Conservation (phyloP, 1,284 basidiomycete genomes). For the Trichosporon sp. region DNA sequence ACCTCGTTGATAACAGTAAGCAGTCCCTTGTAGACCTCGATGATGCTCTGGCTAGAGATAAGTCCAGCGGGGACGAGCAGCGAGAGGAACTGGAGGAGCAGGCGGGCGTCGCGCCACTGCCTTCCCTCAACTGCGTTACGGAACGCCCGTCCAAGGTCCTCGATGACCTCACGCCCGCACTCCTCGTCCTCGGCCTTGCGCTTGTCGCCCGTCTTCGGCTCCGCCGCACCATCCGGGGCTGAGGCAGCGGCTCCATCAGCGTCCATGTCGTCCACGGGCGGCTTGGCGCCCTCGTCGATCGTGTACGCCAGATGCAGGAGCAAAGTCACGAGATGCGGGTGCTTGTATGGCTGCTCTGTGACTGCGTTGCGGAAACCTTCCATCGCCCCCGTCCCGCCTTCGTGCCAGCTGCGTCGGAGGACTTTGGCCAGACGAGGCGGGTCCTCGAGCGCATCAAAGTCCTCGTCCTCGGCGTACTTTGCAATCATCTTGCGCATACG, state of each 20-base stretch:
- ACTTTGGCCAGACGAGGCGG: slow-evolving; percentile 63
- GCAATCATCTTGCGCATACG: slow-evolving; percentile 64
- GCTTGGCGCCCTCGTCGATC: slow-evolving; percentile 25
- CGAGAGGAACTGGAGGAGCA: slow-evolving; percentile 87
- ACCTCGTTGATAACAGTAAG: slow-evolving; percentile 82
- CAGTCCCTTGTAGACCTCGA: slow-evolving; percentile 71
- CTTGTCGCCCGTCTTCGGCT: slow-evolving; percentile 31
- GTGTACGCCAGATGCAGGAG: slow-evolving; percentile 61
- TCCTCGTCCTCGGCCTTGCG: slow-evolving; percentile 43
- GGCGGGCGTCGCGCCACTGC: slow-evolving; percentile 78
- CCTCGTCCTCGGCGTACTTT: slow-evolving; percentile 67
- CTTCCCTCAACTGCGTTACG: slow-evolving; percentile 76
- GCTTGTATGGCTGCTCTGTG: slow-evolving; percentile 86
- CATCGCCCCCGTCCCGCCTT: slow-evolving; percentile 56
- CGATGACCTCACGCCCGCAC: slow-evolving; percentile 68
- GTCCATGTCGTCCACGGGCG: slow-evolving; percentile 19
- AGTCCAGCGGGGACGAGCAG: slow-evolving; percentile 70
- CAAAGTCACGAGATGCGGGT: slow-evolving; percentile 77
- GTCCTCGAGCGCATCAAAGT: slow-evolving; percentile 55
- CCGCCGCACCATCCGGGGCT: too few relatives aligned
- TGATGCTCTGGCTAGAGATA: slow-evolving; percentile 67
- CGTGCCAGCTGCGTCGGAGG: slow-evolving; percentile 60
- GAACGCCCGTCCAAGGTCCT: slow-evolving; percentile 82
- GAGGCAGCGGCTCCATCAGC: background rate
- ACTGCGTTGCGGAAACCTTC: slow-evolving; percentile 69